These are phyloP conservation scores for Trichodelitschia bisporula DNA, from an alignment of 495 filamentous ascomycete genomes.

Conservation along the genomic window DNA sequence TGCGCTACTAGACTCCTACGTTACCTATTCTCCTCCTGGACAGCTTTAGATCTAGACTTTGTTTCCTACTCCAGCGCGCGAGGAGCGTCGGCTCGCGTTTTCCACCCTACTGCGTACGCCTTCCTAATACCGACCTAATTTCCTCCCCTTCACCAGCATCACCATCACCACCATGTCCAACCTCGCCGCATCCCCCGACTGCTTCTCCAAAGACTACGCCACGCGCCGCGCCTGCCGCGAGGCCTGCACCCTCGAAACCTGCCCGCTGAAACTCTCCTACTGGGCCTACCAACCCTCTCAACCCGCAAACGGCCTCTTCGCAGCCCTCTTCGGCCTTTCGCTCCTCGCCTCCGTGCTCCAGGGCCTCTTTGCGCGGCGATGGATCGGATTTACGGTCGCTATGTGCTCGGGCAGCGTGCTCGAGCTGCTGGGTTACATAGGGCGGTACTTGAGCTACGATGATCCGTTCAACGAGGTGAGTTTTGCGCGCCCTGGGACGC, in stretches of 20 bases:
- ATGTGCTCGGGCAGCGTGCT: slow-evolving; percentile 18
- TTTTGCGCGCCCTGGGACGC: too few relatives aligned
- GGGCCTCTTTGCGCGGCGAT: slow-evolving; percentile 12
- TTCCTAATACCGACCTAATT: too few relatives aligned
- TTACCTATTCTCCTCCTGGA: too few relatives aligned
- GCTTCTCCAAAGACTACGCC: too few relatives aligned
- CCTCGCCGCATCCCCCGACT: too few relatives aligned
- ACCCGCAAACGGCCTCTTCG: slow-evolving; percentile 8
- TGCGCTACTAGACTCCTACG: too few relatives aligned
- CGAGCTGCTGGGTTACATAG: slow-evolving; percentile 23
- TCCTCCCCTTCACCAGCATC: too few relatives aligned
- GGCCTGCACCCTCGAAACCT: slow-evolving; percentile 10
- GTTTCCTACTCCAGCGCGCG: too few relatives aligned
- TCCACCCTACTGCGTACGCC: too few relatives aligned
- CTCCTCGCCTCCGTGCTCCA: slow-evolving; percentile 7
- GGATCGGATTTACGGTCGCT: slow-evolving; percentile 17
- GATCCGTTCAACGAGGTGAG: slow-evolving; percentile 18
- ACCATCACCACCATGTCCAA: too few relatives aligned
- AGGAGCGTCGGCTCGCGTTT: too few relatives aligned
- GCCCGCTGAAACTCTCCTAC: slow-evolving; percentile 8
- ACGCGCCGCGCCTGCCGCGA: slow-evolving; percentile 4
- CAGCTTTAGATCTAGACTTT: too few relatives aligned
- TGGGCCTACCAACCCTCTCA: slow-evolving; percentile 12
- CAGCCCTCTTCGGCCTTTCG: slow-evolving; percentile 9
- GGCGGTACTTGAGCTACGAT: slow-evolving; percentile 17